These are phyloP conservation scores for Eimeria necatrix DNA, from an alignment of 169 alveolate genomes.

Conservation along the genomic window DNA sequence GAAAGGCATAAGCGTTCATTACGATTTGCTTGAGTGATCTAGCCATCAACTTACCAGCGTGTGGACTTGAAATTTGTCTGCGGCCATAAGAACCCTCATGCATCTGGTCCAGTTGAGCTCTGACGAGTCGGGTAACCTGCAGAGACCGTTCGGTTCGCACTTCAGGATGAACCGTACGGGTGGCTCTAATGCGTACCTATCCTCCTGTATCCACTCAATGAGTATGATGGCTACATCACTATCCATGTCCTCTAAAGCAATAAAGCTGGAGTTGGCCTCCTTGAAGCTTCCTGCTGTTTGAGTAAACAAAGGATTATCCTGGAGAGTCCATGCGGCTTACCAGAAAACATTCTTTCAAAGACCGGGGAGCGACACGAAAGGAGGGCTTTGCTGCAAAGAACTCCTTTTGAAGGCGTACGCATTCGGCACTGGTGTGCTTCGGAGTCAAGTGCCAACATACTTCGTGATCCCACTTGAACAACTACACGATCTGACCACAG, in stretches of 20 bases:
- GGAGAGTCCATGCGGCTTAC: constrained; percentile 14
- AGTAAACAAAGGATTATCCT: background rate
- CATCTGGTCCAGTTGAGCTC: constrained; percentile 75
- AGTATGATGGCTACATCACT: constrained; percentile 76
- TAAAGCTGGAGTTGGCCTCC: constrained; percentile 75
- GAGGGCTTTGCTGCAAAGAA: constrained; percentile 82
- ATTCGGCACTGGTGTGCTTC: constrained; percentile 25
- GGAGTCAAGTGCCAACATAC: constrained; percentile 24
- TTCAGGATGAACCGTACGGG: background rate
- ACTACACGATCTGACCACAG: constrained; percentile 72
- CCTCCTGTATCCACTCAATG: constrained; percentile 80
- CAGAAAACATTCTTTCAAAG: constrained; percentile 78
- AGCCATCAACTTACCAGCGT: constrained; percentile 55
- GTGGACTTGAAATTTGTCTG: constrained; percentile 77
- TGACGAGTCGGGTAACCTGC: constrained; percentile 77
- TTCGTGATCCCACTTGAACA: constrained; percentile 73
- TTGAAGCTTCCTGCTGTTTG: constrained; percentile 72
- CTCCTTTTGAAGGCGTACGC: constrained; percentile 37
- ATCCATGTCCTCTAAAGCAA: constrained; percentile 76
- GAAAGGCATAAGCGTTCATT: too few species aligned
- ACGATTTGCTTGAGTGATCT: background rate
- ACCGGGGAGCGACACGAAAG: constrained; percentile 82
- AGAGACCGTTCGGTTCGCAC: background rate
- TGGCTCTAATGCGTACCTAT: constrained; percentile 45
- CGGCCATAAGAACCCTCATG: constrained; percentile 76